Base-by-base conservation (phyloP, 2,329 filamentous ascomycete species). In the Ascochyta pisi region DNA sequence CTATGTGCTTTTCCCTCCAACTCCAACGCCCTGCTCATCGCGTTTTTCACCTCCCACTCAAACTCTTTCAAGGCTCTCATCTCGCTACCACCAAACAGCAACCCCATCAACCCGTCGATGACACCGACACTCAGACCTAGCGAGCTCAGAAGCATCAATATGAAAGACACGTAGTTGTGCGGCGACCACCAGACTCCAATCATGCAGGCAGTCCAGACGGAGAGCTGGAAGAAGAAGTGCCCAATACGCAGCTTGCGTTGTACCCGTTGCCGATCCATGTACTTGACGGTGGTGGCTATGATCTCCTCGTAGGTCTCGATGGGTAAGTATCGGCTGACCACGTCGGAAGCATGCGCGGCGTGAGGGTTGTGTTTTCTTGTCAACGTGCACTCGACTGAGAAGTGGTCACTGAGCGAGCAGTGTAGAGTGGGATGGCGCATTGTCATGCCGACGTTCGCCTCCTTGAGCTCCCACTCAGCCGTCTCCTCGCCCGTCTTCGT, bases 351-450 rank as follows among this genome's bases (percentile, higher is more conserved):
- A 16, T 51, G 53, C 23, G 48, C 49, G 23, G 43, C 22, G 16
- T 57, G 48, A 3, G 60, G 59, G 24, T 58, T 52, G 26, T 61
- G 56, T 22, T 58, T 53, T 33, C 73, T 67, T 5, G 62, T 67
- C 56, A 98, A 81, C 0, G 91, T 92, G 6, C 91, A 88, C 73
- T 94, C 89, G 49, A 98, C 89, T 22, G 91, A 92, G 74, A 97
- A 98, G 74, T 98, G 95, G 71, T 99, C 94, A 66, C 92, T 97
- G 24, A 98, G 82, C 1, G 92, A 96, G 77, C 92, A 96, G 60
- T 86, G 83, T 1, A 97, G 81, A 1, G 84, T 85, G 0, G 92
- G 91, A 75, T 97, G 93, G 9, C 91, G 87, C 71, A 89, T 84
- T 19, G 86, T 88, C 86, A 97, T 92, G 57, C 89, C 88, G 1